Evolutionary conservation across 306 rosid genomes (phyloP), one percentile per base, ranked within the genome.

Genomic region (Dalbergia oliveri): DNA sequence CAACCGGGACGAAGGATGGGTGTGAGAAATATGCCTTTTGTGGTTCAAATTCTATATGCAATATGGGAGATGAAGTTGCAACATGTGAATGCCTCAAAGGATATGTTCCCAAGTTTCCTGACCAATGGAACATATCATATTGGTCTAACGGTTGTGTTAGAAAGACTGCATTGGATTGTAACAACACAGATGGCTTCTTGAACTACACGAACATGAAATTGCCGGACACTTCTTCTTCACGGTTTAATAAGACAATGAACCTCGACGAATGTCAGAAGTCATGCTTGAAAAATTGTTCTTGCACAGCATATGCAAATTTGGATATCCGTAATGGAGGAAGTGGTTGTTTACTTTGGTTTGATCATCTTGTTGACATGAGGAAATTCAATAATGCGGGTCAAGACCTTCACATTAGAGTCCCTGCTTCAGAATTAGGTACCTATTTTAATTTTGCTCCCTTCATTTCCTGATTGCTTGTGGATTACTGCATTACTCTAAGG

Each of bases 361-460:
- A 5, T 33, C 15, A 51, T 70, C 49, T 70, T 59, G 5, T 71
- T 71, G 63, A 71, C 63, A 15, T 71, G 62, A 53, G 59, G 33
- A 45, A 23, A n/a, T 44, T 47, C 56, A 9, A 16, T 18, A 60
- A 33, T 4, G 70, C 64, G 11, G 88, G 86, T 18, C 84, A 84
- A 75, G 86, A 81, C 65, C n/a, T 84, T 19, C 79, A 65, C 43
- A 21, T 83, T 31, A 72, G 64, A 35, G 61, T 79, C 59, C 77
- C 88, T 16, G 66, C 81, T 59, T 84, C 83, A 21, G 86, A 87
- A 37, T 14, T 78, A 56, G 88, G 83, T 87, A 59, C 35, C 43
- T 51, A 15, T 14, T 43, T 4, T 41, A 68, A 11, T 31, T 33
- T 34, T 45, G 19, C 4, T 11, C 19, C 5, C 12, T 60, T 13